Base-by-base conservation (phyloP, 1,284 basidiomycete genomes). In the Golubevia sp. region DNA sequence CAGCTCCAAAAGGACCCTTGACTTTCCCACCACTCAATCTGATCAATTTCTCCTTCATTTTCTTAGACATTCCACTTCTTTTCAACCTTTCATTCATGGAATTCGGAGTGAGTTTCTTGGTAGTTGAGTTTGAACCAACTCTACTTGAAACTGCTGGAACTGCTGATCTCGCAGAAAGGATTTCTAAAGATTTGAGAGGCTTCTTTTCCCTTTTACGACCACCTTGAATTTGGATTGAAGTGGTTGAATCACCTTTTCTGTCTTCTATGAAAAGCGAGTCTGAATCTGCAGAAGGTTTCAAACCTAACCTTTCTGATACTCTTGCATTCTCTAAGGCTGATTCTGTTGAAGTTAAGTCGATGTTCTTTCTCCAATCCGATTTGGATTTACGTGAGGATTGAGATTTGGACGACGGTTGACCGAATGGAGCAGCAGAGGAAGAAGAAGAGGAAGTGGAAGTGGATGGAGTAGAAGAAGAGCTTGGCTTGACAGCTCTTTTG, bases 131-230 rank as follows among this genome's bases (percentile, higher is more conserved):
- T 11, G 11, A 3, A 5, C 30, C 30, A 34, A 11, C 30, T 34
- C 30, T 34, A 34, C 11, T 34, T 58, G 88, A 85, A 51, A 95
- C 88, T 0, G 94, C 91, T 13, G 94, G 93, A 2, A 94, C 88
- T 21, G 92, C 92, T 2, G 92, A 94, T 27, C 92, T 90, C 82
- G 93, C 89, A 0, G 88, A 84, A 18, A 98, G 88, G 51, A 97
- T 91, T 86, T 92, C 91, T 3, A 91, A 86, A 0, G 92, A 92
- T 44, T 89, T 92, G 23, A 96, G 86, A 7, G 86, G 86, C 70
- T 87, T 87, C 73, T 84, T 79, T 30, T 64, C 59, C 25, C 84
- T 72, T 25, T 83, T 79, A 20, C 7, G 84, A 88, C 54, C 68
- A 92, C 92, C 85, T 75, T 87, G 85, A 95, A 85, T 57, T 92